Base-by-base conservation (phyloP, 2,329 filamentous ascomycete species). In the Paecilomyces sp. region DNA sequence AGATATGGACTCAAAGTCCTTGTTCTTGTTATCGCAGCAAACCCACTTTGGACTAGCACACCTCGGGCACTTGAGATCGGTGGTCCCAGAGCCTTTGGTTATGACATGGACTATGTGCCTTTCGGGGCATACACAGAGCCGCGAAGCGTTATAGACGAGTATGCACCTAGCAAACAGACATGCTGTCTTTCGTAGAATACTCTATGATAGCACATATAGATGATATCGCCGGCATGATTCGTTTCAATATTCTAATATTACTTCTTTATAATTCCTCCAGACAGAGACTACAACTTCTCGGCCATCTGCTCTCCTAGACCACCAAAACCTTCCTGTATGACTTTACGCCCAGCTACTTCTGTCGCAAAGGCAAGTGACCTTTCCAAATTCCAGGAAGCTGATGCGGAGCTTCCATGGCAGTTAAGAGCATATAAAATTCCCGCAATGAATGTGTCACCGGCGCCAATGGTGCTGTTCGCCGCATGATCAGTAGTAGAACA, bases 381-480 rank as follows among this genome's bases (percentile, higher is more conserved):
- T 56, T 73, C 65, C 54, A 80, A 67, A 65, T 75, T 70, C 83
- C 83, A 87, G 63, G 81, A 75, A 8, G 72, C 67, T 15, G 22
- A 25, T n/a, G 3, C 13, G 2, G 18, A 18, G 13, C 8, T 53
- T 52, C 68, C 65, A 63, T 80, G 80, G 68, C 78, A 82, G 59
- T 82, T 73, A 62, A 89, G 71, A 36, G 78, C 81, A 73, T 86
- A 90, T 55, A 91, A 74, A 72, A 89, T 85, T 61, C 87, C 88
- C 34, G 88, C 88, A 63, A 88, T 84, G 67, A 91, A 91, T 0
- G 88, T 90, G 68, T 91, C 89, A 64, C 89, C 89, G 52, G 88
- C 88, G 58, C 88, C 89, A 62, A 91, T 82, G 5, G 87, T 81
- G 70, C 88, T 90, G 70, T 61, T 55, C 4, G 52, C 34, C 28